Percentiles rank a stretch among this genome's conserved stretches.
Conservation (phyloP, 176 grass and related monocot species). For the Carex cristatella region DNA sequence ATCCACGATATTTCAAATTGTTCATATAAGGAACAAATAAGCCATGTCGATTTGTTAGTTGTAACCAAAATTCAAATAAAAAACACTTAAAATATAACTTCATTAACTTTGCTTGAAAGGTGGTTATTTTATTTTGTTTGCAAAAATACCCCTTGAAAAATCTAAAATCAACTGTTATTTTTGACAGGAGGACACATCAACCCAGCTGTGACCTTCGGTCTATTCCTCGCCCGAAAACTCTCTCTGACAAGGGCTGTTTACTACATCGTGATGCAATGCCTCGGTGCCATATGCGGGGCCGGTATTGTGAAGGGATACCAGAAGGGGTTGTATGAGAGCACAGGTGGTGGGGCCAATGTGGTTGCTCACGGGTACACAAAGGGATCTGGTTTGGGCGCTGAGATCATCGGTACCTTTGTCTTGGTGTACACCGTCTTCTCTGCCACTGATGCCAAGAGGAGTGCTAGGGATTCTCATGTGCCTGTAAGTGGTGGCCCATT, state of each 20-base stretch:
- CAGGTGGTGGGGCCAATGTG: conserved; percentile 64
- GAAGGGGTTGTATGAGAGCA: conserved; percentile 36
- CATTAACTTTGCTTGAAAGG: background rate
- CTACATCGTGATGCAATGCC: conserved; percentile 87
- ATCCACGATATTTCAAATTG: no score
- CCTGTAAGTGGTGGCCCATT: conserved; percentile 21
- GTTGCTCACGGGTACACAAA: conserved; percentile 58
- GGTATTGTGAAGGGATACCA: conserved; percentile 71
- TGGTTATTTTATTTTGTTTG: background rate
- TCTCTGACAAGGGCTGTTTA: conserved; percentile 55
- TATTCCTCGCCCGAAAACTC: conserved; percentile 68
- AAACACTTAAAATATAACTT: background rate
- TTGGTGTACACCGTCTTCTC: conserved; percentile 88
- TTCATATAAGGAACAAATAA: no score
- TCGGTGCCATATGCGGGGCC: conserved; percentile 82
- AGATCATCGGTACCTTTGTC: conserved; percentile 79
- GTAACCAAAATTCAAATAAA: background rate
- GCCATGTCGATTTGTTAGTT: no score
- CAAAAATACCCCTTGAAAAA: background rate
- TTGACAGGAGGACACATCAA: conserved; percentile 67
- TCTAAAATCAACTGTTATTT: background rate
- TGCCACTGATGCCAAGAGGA: conserved; percentile 84
- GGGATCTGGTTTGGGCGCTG: conserved; percentile 55
- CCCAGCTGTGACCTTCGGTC: conserved; percentile 83
- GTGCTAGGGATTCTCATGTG: conserved; percentile 73